Evolutionary conservation across 805 yeast species (phyloP), one percentile per base, ranked within the genome.

Genomic region (Yamadazyma olivae): DNA sequence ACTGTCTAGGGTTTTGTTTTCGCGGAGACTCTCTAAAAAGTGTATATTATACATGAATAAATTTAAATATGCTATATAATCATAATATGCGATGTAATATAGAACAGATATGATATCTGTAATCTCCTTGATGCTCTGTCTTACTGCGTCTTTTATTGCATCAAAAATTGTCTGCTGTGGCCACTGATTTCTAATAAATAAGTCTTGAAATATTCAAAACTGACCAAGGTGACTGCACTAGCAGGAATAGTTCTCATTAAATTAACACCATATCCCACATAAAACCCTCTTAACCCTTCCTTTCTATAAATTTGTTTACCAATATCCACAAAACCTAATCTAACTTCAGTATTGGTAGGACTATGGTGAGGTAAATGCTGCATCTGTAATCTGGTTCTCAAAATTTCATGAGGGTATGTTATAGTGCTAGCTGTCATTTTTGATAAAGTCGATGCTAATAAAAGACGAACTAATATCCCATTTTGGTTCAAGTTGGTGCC

Each of bases 341-440:
- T 27, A 17, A 7, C 14, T 8, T 23, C 5, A 21, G 28, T 35
- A 32, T 58, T 50, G 9, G 27, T n/a, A 19, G 23, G 17, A 2
- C 17, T 30, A 21, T 27, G 31, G 19, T 40, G 49, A 20, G 31
- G 56, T 48, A 42, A 48, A 32, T 65, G 56, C 34, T 72, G 71
- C 55, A 85, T 75, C 62, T 91, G 99, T 76, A 89, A 75, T 50
- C 98, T 73, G 9, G 98, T 90, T 49, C 99, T 74, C 32, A 93
- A 68, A 21, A 91, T 90, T 58, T 91, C 99, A 62, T 91, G 99
- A 2, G 99, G 98, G 55, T 91, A 91, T 0, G 98, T 91, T 35
- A 87, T 70, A 1, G 87, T 71, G 31, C 93, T 81, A 3, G 98
- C 98, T 33, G 83, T 69, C 83, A 90, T 84, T 57, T 91, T 91